Evolutionary conservation across 2,329 filamentous ascomycete genomes (phyloP), one percentile per base, ranked within the genome.

Genomic region (Colletotrichum plurivorum): DNA sequence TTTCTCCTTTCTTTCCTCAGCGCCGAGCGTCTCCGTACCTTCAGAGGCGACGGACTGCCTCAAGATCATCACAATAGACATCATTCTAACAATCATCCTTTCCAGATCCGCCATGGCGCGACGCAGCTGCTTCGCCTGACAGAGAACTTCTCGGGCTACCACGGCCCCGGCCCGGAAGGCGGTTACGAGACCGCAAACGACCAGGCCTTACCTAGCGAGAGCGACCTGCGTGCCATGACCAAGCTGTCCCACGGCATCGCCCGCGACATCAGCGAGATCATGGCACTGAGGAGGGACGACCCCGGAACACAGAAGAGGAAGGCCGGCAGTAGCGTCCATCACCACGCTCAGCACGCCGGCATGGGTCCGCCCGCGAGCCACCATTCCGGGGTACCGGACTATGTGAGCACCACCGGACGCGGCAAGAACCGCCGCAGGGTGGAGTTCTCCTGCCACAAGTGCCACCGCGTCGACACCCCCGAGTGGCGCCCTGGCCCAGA

Each of bases 401-500:
- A 52, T 2, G 43, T n/a, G 4, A 46, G 55, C 15, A 52, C 63
- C 22, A 10, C 54, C 12, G 55, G 49, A 2, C 55, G 56, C 31
- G 36, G 9, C 25, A 48, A 51, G n/a, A 36, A 22, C 18, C 92
- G 55, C 36, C 55, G 36, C 9, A 60, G 56, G 43, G 45, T 61
- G 25, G 62, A 69, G 13, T 70, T 88, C 20, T 68, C 62, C 1
- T 77, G 75, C 51, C 73, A 73, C 60, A 71, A 70, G 75, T 93
- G 91, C 79, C 92, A 92, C 76, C 87, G 91, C 74, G 89, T 90
- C 49, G 90, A 93, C 77, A 93, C 91, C n/a, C 91, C 91, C 20
- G 90, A 93, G 83, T 93, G 91, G 91, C 87, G 91, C 69, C 85
- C 90, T 74, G 91, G 91, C 39, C 91, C 91, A n/a, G 91, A 93